phyloP scores from a whole-genome alignment of 2,329 filamentous ascomycete species.

The Phialophora macrospora region DNA sequence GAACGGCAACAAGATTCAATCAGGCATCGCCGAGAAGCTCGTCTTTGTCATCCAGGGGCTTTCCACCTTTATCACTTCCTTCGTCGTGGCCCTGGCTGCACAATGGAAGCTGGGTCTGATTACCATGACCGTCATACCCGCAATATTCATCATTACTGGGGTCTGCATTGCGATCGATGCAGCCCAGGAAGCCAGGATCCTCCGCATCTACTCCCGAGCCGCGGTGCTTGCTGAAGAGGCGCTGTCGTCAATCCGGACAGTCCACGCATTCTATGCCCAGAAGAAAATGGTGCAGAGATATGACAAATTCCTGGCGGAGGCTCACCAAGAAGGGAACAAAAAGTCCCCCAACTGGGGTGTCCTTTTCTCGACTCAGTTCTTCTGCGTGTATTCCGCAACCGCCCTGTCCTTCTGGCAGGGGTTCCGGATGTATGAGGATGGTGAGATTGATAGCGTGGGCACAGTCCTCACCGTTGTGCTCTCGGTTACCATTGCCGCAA shows the following conservation, averaged over 20 bases:
- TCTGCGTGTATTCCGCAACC: slow-evolving; percentile 68
- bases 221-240: slow-evolving; percentile 58
- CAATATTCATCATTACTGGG: slow-evolving; percentile 44
- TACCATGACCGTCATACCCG: slow-evolving; percentile 55
- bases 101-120: slow-evolving; percentile 55
- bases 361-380: slow-evolving; percentile 53
- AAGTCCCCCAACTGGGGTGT: slow-evolving; percentile 52
- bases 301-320: slow-evolving; percentile 49
- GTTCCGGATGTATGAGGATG: slow-evolving; percentile 41
- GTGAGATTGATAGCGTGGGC: slow-evolving; percentile 41
- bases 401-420: slow-evolving; percentile 59
- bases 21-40: slow-evolving; percentile 50
- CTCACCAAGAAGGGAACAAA: slow-evolving; percentile 52
- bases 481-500: slow-evolving; percentile 32
- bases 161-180: slow-evolving; percentile 40
- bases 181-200: slow-evolving; percentile 33
- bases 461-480: slow-evolving; percentile 41
- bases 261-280: slow-evolving; percentile 56
- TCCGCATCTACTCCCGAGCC: slow-evolving; percentile 51
- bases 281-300: slow-evolving; percentile 52
- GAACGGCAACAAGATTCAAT: slow-evolving; percentile 46
- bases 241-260: slow-evolving; percentile 56
- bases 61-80: slow-evolving; percentile 48
- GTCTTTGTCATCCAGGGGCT: slow-evolving; percentile 43
- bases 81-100: slow-evolving; percentile 48